These are phyloP conservation scores for Saturnispora kantuleensis DNA, from an alignment of 805 yeast genomes.

Conservation along the genomic window DNA sequence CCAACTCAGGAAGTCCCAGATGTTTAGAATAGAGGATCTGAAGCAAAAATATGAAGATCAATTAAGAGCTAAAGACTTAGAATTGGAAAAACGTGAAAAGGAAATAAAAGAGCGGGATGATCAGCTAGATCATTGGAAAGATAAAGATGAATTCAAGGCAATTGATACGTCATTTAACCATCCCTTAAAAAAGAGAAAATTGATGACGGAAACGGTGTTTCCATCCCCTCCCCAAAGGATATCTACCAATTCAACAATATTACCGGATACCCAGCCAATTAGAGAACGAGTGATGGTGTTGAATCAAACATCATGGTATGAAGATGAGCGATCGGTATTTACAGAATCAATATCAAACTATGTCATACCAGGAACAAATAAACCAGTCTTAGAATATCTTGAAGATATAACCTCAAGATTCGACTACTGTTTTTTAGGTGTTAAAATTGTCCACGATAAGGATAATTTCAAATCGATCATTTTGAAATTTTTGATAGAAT, in stretches of 20 bases:
- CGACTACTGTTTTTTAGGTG: conserved; percentile 19
- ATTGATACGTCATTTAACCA: conserved; percentile 3
- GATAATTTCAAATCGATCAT: conserved; percentile 27
- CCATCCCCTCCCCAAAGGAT: neutral
- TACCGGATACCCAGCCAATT: neutral
- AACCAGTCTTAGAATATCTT: conserved; percentile 27
- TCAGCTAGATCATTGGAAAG: conserved; percentile 4
- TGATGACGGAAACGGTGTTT: neutral
- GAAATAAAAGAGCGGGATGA: conserved; percentile 4
- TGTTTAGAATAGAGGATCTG: conserved; percentile 30
- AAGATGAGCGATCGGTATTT: conserved; percentile 31
- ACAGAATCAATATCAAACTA: conserved; percentile 28
- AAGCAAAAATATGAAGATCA: conserved; percentile 20
- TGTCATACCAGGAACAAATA: conserved; percentile 27
- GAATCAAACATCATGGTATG: conserved; percentile 25
- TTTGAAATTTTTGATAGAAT: conserved; percentile 32
- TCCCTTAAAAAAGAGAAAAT: neutral
- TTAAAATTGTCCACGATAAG: conserved; percentile 21
- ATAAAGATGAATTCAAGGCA: conserved; percentile 5
- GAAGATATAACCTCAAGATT: conserved; percentile 26
- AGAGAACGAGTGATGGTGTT: conserved; percentile 17
- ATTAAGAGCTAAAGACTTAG: conserved; percentile 17
- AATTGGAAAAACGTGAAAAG: conserved; percentile 13
- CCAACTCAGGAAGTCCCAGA: conserved; percentile 31
- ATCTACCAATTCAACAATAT: neutral